Conservation (phyloP, 169 alveolate genomes). For the Sarcocystis neurona region DNA sequence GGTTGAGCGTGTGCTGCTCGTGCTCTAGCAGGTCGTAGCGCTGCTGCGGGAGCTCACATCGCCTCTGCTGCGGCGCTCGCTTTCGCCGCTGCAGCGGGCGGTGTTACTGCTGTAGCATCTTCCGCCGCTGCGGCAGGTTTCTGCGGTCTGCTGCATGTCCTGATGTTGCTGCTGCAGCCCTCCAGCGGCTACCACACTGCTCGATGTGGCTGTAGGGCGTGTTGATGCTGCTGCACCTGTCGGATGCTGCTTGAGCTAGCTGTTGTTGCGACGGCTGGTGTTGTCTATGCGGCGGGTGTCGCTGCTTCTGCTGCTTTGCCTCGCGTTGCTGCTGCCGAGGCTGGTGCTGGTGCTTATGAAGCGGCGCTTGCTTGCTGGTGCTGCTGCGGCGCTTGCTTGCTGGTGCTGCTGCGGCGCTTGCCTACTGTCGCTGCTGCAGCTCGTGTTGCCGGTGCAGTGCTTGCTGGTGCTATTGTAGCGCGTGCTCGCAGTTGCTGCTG, state of each 20-base stretch:
- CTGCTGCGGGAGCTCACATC: neutral
- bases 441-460: too few species aligned
- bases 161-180: neutral
- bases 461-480: too few species aligned
- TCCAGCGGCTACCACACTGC: neutral
- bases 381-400: neutral
- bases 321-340: neutral
- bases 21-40: neutral
- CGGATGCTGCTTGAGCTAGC: too few species aligned
- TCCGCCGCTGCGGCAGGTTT: neutral
- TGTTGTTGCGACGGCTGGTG: neutral
- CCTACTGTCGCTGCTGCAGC: neutral
- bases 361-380: conserved; percentile 3
- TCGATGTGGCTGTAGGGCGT: neutral
- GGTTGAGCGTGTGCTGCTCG: neutral
- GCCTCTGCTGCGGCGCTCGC: neutral
- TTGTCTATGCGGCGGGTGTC: neutral
- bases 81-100: conserved; percentile 13
- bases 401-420: neutral
- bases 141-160: neutral
- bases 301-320: neutral
- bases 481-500: too few species aligned
- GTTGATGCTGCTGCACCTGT: neutral
- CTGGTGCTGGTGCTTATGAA: too few species aligned
- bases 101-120: neutral